Evolutionary conservation across 192 early-diverging fungal species (phyloP).

Genomic region (Podila clonocystis): DNA sequence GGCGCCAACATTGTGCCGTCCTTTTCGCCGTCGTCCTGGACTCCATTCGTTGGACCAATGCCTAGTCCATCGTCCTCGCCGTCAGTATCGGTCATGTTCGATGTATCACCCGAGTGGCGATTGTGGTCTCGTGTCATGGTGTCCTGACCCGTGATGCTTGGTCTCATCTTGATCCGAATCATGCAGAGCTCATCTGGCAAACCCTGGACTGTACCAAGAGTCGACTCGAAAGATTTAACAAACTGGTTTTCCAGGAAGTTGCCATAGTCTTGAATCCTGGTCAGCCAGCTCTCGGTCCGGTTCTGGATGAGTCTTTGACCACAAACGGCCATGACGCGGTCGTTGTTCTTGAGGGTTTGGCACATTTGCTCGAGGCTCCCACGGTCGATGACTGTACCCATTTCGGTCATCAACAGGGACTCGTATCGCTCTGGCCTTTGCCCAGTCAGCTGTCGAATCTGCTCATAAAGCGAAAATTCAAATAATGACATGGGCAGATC

Average conservation of each 20-base stretch:
- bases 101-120: slow-evolving; percentile 8
- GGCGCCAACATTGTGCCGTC: not conserved
- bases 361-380: slow-evolving; percentile 84
- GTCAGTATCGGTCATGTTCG: slow-evolving; percentile 1
- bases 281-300: slow-evolving; percentile 81
- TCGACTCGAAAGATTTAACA: slow-evolving; percentile 20
- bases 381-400: slow-evolving; percentile 79
- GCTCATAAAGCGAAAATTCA: slow-evolving; percentile 89
- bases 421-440: slow-evolving; percentile 87
- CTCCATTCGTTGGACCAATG: not conserved
- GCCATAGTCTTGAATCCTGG: slow-evolving; percentile 75
- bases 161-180: slow-evolving; percentile 26
- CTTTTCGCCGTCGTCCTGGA: not conserved
- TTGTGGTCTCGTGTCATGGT: not conserved
- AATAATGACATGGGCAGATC: slow-evolving; percentile 87
- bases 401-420: slow-evolving; percentile 82
- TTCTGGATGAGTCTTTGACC: slow-evolving; percentile 94
- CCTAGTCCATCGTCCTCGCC: not conserved
- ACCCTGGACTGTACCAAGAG: slow-evolving; percentile 17
- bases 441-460: slow-evolving; percentile 74
- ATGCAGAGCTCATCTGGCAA: slow-evolving; percentile 26
- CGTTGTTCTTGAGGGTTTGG: slow-evolving; percentile 86
- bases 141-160: not conserved
- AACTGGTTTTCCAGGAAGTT: slow-evolving; percentile 18
- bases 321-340: slow-evolving; percentile 89